Evolutionary conservation across 2,329 filamentous ascomycete species (phyloP), one percentile per base, ranked within the genome.

Genomic region (Arthrobotrys pseudoclavata): DNA sequence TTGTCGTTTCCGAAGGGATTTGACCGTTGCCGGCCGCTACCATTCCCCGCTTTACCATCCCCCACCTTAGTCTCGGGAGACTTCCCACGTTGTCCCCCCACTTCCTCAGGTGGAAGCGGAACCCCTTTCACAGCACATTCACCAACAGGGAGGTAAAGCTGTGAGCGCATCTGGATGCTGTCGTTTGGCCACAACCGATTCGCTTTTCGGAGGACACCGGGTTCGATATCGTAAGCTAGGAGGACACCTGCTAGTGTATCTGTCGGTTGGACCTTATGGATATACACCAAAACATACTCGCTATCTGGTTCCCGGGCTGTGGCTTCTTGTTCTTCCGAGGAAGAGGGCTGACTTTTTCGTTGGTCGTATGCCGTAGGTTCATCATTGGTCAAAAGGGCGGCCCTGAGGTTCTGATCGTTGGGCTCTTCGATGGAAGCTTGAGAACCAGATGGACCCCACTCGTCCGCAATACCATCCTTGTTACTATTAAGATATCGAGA

Each of bases 121-220:
- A 50, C 85, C 82, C 95, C 94, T 82, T 94, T 96, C 48, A 94
- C 87, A 48, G 91, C 90, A 83, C 95, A 98, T 47, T 93, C 91
- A 83, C 97, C 94, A 3, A 98, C 93, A 0, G 96, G 96, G 64
- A 99, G 85, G 7, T 94, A 87, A 15, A 99, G 87, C 79, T 89
- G 91, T 81, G 92, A 92, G 75, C 94, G 90, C 57, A 90, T 89
- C 83, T 97, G 95, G 40, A 98, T 91, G 79, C 90, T 93, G 82
- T 98, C 96, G 79, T 94, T 93, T 5, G 94, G 93, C 96, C 96
- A 99, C 82, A 99, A 90, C 10, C 96, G 90, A 83, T 99, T 99
- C 45, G 93, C 90, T 83, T 92, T 96, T 74, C 93, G 88, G 80
- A 99, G 90, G 1, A 91, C 88, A 57, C 94, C 91, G 69, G 94